phyloP scores from a whole-genome alignment of 140 eudicot genomes.

The Flaveria floridana region DNA sequence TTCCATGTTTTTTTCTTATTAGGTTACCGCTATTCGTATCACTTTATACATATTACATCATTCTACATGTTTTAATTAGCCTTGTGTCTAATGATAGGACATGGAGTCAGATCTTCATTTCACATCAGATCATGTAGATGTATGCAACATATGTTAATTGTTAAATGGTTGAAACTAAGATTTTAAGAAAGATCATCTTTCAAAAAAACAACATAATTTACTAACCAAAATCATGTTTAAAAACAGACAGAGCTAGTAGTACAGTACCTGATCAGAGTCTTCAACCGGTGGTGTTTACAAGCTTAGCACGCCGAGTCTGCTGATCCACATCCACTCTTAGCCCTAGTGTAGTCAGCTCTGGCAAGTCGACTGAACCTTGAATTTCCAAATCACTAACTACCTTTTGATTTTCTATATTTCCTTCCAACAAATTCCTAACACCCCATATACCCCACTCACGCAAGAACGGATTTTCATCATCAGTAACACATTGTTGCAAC shows the following conservation, averaged over 20 bases:
- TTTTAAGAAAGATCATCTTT: background rate
- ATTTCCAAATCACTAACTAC: constrained; percentile 72
- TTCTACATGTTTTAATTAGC: background rate
- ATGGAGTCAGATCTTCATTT: background rate
- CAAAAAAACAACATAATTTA: background rate
- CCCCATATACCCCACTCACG: constrained; percentile 90
- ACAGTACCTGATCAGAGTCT: constrained; percentile 3
- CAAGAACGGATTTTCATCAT: constrained; percentile 85
- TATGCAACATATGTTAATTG: background rate
- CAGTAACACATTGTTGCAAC: constrained; percentile 76
- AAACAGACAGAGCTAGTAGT: background rate
- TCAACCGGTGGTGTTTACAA: constrained; percentile 53
- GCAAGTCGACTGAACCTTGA: constrained; percentile 70
- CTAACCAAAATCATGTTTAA: background rate
- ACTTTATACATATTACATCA: background rate
- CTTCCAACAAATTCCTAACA: constrained; percentile 64
- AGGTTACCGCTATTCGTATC: background rate
- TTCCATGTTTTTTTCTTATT: too few relatives aligned
- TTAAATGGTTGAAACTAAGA: background rate
- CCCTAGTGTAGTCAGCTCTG: constrained; percentile 65
- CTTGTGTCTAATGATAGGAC: constrained; percentile 5
- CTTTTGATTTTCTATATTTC: constrained; percentile 62
- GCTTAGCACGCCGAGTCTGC: constrained; percentile 63
- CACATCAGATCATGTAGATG: background rate
- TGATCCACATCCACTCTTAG: constrained; percentile 76